phyloP scores from a whole-genome alignment of 1,139 yeast species.

The Blastobotrys malaysiensis region DNA sequence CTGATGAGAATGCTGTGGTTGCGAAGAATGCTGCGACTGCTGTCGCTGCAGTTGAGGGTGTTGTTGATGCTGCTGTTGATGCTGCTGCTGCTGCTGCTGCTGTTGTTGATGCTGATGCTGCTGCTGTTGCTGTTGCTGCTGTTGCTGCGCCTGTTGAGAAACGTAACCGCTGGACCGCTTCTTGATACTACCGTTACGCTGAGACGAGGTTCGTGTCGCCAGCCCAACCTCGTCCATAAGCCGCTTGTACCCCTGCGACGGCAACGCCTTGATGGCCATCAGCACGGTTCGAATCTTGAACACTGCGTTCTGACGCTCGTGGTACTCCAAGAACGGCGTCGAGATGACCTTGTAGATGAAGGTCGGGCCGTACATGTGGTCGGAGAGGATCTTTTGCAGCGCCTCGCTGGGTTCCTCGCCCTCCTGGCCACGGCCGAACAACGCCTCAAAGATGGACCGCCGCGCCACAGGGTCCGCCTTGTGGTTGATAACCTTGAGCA shows the following conservation, averaged over 20 bases:
- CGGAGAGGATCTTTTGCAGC: slow-evolving; percentile 50
- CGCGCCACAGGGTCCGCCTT: slow-evolving; percentile 62
- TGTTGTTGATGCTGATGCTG: slow-evolving; percentile 9
- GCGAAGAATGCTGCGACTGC: not conserved
- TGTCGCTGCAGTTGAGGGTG: not conserved
- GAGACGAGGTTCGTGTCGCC: slow-evolving; percentile 21
- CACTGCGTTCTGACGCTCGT: slow-evolving; percentile 53
- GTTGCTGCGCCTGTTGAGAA: slow-evolving; percentile 7
- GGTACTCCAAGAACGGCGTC: slow-evolving; percentile 31
- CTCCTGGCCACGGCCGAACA: slow-evolving; percentile 42
- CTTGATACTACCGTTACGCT: slow-evolving; percentile 9
- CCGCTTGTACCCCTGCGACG: slow-evolving; percentile 72
- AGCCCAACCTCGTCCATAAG: slow-evolving; percentile 91
- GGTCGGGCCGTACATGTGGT: slow-evolving; percentile 71
- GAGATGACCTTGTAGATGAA: slow-evolving; percentile 69
- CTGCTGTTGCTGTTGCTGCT: slow-evolving; percentile 13
- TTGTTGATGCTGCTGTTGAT: not conserved
- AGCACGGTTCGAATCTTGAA: slow-evolving; percentile 58
- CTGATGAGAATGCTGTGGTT: slow-evolving; percentile 2
- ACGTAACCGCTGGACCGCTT: not conserved
- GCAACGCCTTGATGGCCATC: slow-evolving; percentile 51
- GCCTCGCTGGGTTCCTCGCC: slow-evolving; percentile 1
- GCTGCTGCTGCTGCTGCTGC: slow-evolving; percentile 7
- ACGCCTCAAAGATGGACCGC: slow-evolving; percentile 52
- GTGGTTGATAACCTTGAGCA: slow-evolving; percentile 66